A percentile compares a stretch with the other conserved stretches of the same genome.
Evolutionary conservation across 2,329 filamentous ascomycete species (phyloP).

Genomic region (Talaromyces sp.): DNA sequence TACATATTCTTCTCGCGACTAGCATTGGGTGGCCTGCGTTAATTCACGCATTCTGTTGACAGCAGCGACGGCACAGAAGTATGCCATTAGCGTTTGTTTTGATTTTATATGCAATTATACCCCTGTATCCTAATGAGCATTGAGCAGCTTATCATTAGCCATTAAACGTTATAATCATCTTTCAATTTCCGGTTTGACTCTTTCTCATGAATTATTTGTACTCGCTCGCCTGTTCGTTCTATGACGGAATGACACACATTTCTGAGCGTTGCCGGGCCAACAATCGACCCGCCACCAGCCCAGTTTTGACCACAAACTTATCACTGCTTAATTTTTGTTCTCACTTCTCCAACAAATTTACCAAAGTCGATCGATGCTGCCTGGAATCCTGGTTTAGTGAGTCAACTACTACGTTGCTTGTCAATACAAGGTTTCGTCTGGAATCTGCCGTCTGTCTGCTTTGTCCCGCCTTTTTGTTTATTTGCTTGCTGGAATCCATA

Average conservation of each 20-base stretch:
- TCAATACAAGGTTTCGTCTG: background rate
- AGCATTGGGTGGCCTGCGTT: background rate
- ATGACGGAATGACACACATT: conserved; percentile 2
- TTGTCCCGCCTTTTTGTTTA: conserved; percentile 1
- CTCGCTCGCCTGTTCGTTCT: background rate
- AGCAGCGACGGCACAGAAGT: conserved; percentile 3
- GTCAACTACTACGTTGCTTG: background rate
- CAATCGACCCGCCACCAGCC: background rate
- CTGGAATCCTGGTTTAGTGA: background rate
- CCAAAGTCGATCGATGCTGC: background rate
- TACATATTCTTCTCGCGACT: background rate
- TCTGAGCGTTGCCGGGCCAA: conserved; percentile 12
- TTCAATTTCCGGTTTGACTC: too few relatives aligned
- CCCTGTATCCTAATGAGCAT: conserved; percentile 12
- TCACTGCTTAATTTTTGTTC: background rate
- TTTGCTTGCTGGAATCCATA: background rate
- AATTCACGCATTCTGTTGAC: background rate
- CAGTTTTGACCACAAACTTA: conserved; percentile 1
- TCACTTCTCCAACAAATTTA: background rate
- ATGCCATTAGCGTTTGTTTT: conserved; percentile 5
- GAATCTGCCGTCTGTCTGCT: background rate
- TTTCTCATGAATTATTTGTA: too few relatives aligned
- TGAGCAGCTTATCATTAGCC: background rate
- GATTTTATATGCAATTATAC: conserved; percentile 13
- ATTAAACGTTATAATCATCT: background rate